Evolutionary conservation across 495 filamentous ascomycete genomes (phyloP).

Genomic region (Arthonia radiata): DNA sequence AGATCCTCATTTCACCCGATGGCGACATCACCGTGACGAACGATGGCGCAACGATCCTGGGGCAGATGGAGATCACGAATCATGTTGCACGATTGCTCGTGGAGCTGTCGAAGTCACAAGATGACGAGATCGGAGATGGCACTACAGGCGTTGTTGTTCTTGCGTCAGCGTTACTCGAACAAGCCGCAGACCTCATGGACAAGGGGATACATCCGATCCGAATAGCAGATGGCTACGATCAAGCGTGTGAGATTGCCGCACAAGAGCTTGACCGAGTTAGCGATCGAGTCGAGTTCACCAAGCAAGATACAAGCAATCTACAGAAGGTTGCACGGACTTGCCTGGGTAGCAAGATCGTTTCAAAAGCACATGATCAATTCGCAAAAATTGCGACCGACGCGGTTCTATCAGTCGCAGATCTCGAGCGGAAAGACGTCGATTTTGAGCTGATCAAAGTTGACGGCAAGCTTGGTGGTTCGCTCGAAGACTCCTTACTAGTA

Average conservation of each 20-base stretch:
- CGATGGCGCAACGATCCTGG: conserved; percentile 89
- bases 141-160: conserved; percentile 96
- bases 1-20: conserved; percentile 96
- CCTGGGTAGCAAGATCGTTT: conserved; percentile 96
- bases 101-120: conserved; percentile 95
- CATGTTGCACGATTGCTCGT: conserved; percentile 93
- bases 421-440: conserved; percentile 91
- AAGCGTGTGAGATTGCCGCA: conserved; percentile 89
- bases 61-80: conserved; percentile 98
- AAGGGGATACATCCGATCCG: conserved; percentile 98
- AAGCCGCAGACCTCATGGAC: conserved; percentile 95
- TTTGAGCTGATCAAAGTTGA: conserved; percentile 99
- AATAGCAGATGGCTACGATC: conserved; percentile 93
- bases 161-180: conserved; percentile 82
- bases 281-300: conserved; percentile 66
- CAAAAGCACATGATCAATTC: conserved; percentile 96
- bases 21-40: conserved; percentile 99
- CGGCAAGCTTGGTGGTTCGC: conserved; percentile 81
- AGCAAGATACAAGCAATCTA: conserved; percentile 53
- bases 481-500: conserved; percentile 88
- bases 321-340: conserved; percentile 87
- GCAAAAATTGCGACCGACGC: conserved; percentile 92
- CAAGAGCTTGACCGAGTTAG: conserved; percentile 80
- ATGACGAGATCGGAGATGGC: conserved; percentile 96
- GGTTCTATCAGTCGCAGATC: conserved; percentile 84